Evolutionary conservation across 2,329 filamentous ascomycete genomes (phyloP).

Genomic region (Aspergillus phoenicis): DNA sequence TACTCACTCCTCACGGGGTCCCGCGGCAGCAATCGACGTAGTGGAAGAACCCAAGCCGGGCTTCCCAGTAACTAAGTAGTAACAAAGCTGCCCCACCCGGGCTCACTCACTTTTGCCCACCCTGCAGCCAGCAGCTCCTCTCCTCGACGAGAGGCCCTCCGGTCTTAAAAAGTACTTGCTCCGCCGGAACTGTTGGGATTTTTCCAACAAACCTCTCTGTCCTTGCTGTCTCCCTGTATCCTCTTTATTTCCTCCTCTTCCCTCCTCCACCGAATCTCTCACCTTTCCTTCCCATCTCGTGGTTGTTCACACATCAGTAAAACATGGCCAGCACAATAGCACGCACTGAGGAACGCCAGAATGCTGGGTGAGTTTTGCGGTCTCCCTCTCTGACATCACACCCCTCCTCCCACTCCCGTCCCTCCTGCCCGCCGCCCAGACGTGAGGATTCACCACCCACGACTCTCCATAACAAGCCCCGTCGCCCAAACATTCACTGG

Average conservation of each 20-base stretch:
- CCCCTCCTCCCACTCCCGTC: slow-evolving; percentile 23
- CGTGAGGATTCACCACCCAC: slow-evolving; percentile 8
- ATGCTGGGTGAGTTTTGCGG: slow-evolving; percentile 54
- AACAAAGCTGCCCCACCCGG: slow-evolving; percentile 19
- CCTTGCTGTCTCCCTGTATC: slow-evolving; percentile 23
- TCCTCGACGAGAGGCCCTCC: slow-evolving; percentile 15
- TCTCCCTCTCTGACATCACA: slow-evolving; percentile 43
- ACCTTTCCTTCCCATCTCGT: slow-evolving; percentile 17
- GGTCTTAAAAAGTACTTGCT: slow-evolving; percentile 38
- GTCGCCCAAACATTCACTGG: not conserved
- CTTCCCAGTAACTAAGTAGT: not conserved
- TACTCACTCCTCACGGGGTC: slow-evolving; percentile 6
- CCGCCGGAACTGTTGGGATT: slow-evolving; percentile 32
- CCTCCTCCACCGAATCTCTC: slow-evolving; percentile 15
- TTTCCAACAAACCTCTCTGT: slow-evolving; percentile 28
- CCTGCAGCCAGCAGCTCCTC: slow-evolving; percentile 8
- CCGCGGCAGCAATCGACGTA: slow-evolving; percentile 19
- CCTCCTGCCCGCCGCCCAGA: slow-evolving; percentile 17
- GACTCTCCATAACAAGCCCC: slow-evolving; percentile 10
- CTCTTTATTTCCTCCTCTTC: slow-evolving; percentile 17
- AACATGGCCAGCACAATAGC: slow-evolving; percentile 57
- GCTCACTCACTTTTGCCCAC: slow-evolving; percentile 8
- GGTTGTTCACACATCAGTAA: slow-evolving; percentile 17
- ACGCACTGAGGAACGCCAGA: slow-evolving; percentile 52
- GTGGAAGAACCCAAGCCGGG: slow-evolving; percentile 13